Evolutionary conservation across 2,329 filamentous ascomycete species (phyloP), one percentile per base, ranked within the genome.

Genomic region (Trichoderma sp.): DNA sequence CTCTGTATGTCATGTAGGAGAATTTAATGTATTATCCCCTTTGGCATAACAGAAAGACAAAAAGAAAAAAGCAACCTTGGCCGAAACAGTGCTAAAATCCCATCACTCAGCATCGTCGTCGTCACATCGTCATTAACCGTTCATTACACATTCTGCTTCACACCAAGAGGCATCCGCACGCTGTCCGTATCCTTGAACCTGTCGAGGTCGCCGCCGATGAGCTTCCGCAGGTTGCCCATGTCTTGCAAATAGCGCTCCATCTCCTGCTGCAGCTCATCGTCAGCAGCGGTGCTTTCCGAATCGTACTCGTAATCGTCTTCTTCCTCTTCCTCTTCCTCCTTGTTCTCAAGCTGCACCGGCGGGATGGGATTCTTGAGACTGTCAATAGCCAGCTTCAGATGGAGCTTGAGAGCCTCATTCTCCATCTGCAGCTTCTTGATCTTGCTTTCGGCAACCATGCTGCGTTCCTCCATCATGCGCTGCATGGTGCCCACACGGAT

Each of bases 281-380:
- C 87, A 67, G 90, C 87, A 81, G 75, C 75, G 21, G 83, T 86
- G 76, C 83, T 85, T 50, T 85, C 85, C 21, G 85, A 86, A 63
- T 87, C 85, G 76, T 89, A 87, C 71, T 92, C 92, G 77, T 89
- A 87, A 71, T 92, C 92, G 31, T 90, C 89, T 65, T 91, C 89
- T 68, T 87, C 53, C 84, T 77, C 59, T 9, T 63, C 60, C 74
- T 78, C 71, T 3, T 50, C 24, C 11, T 79, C 77, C 8, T 76
- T 72, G 65, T 84, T 83, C 33, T 82, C 80, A n/a, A 79, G 33
- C 72, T 81, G 81, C 72, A 88, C 86, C 3, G 87, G 82, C 1
- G 95, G 92, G 78, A 99, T 98, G 0, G 97, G 97, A 81, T 98
- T 98, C 87, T 94, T 96, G 79, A 98, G 85, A 81, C 94, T 95